Base-by-base conservation (phyloP, 768 basidiomycete genomes). In the Gyrodon lividus region DNA sequence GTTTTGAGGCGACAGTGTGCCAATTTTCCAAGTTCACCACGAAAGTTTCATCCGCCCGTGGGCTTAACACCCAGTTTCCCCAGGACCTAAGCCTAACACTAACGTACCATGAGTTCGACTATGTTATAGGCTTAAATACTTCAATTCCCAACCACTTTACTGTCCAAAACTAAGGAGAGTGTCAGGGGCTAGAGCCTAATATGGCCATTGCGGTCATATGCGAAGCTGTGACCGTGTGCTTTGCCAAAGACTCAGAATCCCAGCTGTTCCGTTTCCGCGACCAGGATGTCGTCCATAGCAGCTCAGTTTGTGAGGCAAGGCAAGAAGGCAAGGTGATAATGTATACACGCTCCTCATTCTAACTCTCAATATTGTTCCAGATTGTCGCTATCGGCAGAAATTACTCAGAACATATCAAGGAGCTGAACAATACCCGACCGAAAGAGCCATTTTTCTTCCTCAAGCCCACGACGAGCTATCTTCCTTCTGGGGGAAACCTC, bases 401-500 rank as follows among this genome's bases (percentile, higher is more conserved):
- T 75, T 97, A 96, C 68, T 82, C 80, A 5, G 89, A 89, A 30
- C 95, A 97, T 59, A 86, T 87, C 67, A 92, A 89, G 70, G 97
- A 99, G 65, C 79, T 98, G 31, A 87, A 85, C 63, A 98, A 98
- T 66, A 74, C 87, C 5, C 52, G 35, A 24, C 95, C 96, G 0
- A 89, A 85, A 66, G 95, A 98, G 65, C 97, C 97, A 0, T 98
- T 99, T 78, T 95, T 98, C 80, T 99, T 99, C 76, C 73, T 98
- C 23, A 99, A 99, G 71, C 97, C 96, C 7, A 98, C 97, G 5
- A 84, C 87, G 12, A 92, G 88, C 64, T 98, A 95, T 64, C 63
- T 98, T 20, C 62, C 74, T 19, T 82, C 83, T 14, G 90, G 89
- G 0, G 92, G 90, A 1, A 78, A 80, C 31, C 73, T 98, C 17